Base-by-base conservation (phyloP, 805 yeast species). In the Barnettozyma botsteinii region DNA sequence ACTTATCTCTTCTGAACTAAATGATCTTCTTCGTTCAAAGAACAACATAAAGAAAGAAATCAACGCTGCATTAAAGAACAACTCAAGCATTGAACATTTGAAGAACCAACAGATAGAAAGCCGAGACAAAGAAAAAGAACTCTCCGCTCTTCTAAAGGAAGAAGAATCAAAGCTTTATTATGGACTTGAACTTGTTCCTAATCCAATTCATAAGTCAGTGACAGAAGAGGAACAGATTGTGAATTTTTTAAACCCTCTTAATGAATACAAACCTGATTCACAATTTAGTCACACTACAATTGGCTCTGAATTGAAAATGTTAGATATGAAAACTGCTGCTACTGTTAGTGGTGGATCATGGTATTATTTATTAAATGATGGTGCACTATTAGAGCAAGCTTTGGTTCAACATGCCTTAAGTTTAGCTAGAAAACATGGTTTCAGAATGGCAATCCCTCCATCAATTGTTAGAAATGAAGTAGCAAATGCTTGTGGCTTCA, bases 371-470 rank as follows among this genome's bases (percentile, higher is more conserved):
- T 45, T 81, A 2, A 85, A 86, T 15, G 94, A 83, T 47, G 96
- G 93, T 15, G 97, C 96, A 0, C 64, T 80, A 26, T 62, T 93
- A 35, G 98, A 93, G 55, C 94, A 84, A 55, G 98, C 98, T 0
- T 66, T 93, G 31, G 75, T 88, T 2, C 91, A 85, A 49, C 88
- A 80, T 57, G 82, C 94, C 0, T 59, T 91, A 37, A 65, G 73
- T 25, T 61, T 68, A 40, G 96, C 96, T 4, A 65, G 85, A 33
- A 51, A 62, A 33, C 56, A 67, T 9, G 95, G 95, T 0, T 93
- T 85, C 62, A 60, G 61, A 25, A 73, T 82, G 72, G 76, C 81
- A 9, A 60, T 76, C 10, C 97, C 98, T 0, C 98, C 98, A 2
- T 75, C 94, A 0, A 75, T 93, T 13, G 95, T 89, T 3, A 76